Evolutionary conservation across 768 basidiomycete genomes (phyloP).

Genomic region (Rhodosporidiobolus sp.): DNA sequence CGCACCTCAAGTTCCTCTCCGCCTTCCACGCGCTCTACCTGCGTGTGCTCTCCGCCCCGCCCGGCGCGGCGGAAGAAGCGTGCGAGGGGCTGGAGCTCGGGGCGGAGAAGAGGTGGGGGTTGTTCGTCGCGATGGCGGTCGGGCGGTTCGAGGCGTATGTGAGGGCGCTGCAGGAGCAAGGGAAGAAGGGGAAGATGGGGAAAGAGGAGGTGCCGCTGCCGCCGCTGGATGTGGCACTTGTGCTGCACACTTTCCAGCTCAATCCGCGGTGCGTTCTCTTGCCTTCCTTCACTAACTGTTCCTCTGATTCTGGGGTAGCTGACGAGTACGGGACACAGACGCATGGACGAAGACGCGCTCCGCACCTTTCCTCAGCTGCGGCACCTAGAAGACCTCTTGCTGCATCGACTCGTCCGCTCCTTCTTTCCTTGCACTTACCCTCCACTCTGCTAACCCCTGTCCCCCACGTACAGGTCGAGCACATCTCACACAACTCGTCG

Average conservation of each 20-base stretch:
- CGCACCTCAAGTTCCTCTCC: constrained; percentile 37
- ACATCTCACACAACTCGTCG: no score
- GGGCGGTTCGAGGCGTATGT: constrained; percentile 5
- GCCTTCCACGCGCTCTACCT: constrained; percentile 32
- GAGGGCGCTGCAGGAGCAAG: neutral
- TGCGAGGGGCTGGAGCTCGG: neutral
- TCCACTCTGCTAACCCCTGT: no score
- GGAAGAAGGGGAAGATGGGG: neutral
- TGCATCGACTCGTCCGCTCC: no score
- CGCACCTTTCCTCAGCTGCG: neutral
- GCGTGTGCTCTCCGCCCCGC: neutral
- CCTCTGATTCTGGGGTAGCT: no score
- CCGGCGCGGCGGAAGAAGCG: neutral
- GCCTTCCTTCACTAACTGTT: neutral
- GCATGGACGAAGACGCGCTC: neutral
- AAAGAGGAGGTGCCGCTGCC: constrained; percentile 14
- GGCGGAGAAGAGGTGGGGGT: constrained; percentile 32
- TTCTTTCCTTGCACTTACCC: no score
- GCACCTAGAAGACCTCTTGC: no score
- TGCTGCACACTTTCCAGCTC: constrained; percentile 38
- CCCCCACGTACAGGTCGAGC: no score
- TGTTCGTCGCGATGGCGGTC: constrained; percentile 32
- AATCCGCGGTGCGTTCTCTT: constrained; percentile 27
- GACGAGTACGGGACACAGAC: no score
- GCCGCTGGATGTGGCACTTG: constrained; percentile 38